These are phyloP conservation scores for Aspergillus pseudotamarii DNA, from an alignment of 2,329 filamentous ascomycete species.

Conservation along the genomic window DNA sequence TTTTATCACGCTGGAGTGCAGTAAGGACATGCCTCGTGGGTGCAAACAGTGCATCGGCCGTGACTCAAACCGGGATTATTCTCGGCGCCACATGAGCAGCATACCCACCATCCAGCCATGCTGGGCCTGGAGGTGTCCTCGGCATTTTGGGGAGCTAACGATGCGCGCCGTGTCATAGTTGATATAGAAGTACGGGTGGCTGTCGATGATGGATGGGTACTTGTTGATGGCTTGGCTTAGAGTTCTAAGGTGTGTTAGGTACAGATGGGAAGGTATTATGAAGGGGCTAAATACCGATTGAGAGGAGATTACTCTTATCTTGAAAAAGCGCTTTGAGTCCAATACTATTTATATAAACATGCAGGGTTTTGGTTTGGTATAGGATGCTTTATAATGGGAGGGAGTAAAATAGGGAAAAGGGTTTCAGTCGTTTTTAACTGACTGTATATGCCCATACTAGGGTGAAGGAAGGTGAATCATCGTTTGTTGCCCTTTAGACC, in stretches of 20 bases:
- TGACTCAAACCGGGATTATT: slow-evolving; percentile 25
- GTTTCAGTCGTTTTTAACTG: neutral
- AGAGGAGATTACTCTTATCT: neutral
- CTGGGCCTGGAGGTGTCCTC: slow-evolving; percentile 1
- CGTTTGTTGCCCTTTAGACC: neutral
- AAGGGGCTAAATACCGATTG: neutral
- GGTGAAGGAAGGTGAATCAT: neutral
- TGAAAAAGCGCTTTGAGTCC: neutral
- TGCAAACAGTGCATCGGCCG: slow-evolving; percentile 24
- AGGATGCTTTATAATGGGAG: neutral
- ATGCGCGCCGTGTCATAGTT: slow-evolving; percentile 1
- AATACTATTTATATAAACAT: neutral
- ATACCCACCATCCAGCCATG: slow-evolving; percentile 26
- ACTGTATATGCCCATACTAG: neutral
- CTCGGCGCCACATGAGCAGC: slow-evolving; percentile 22
- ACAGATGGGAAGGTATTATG: neutral
- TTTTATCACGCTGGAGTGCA: slow-evolving; percentile 3
- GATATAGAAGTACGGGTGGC: neutral
- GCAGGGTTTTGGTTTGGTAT: neutral
- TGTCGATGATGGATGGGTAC: neutral
- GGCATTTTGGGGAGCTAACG: neutral
- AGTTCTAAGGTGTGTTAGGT: neutral
- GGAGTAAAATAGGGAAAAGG: neutral
- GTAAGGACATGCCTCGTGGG: slow-evolving; percentile 9
- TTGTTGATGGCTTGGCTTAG: neutral